phyloP scores from a whole-genome alignment of 1,139 yeast species.

The Yamadazyma epiphylla region DNA sequence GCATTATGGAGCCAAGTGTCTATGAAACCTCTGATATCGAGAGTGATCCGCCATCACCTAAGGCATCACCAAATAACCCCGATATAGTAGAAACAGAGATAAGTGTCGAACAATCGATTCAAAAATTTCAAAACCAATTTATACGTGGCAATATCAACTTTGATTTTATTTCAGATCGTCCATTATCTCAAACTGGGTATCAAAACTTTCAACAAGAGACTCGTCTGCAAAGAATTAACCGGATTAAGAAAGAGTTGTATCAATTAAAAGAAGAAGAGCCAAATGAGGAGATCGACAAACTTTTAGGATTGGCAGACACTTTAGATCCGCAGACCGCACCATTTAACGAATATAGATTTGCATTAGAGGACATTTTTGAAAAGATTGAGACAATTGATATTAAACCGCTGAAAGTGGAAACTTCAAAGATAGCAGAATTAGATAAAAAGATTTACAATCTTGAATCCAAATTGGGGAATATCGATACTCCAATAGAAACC shows the following conservation, averaged over 20 bases:
- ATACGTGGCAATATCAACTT: conserved; percentile 24
- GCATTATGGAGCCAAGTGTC: conserved; percentile 25
- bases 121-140: conserved; percentile 13
- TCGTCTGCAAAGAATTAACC: conserved; percentile 36
- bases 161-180: conserved; percentile 28
- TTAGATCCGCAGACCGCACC: conserved; percentile 3
- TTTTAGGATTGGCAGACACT: conserved; percentile 8
- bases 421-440: conserved; percentile 7
- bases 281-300: conserved; percentile 3
- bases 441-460: conserved; percentile 21
- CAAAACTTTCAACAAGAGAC: conserved; percentile 30
- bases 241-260: conserved; percentile 44
- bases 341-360: conserved; percentile 4
- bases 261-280: conserved; percentile 20
- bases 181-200: conserved; percentile 25
- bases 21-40: conserved; percentile 52
- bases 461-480: conserved; percentile 12
- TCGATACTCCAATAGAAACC: conserved; percentile 18
- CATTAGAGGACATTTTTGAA: conserved; percentile 7
- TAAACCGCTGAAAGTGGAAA: conserved; percentile 1
- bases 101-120: conserved; percentile 19
- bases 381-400: conserved; percentile 3
- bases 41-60: conserved; percentile 14
- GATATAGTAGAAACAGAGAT: conserved; percentile 14
- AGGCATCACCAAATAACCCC: conserved; percentile 10